phyloP scores from a whole-genome alignment of 2,329 filamentous ascomycete species.

The Paracamarosporium sp. region DNA sequence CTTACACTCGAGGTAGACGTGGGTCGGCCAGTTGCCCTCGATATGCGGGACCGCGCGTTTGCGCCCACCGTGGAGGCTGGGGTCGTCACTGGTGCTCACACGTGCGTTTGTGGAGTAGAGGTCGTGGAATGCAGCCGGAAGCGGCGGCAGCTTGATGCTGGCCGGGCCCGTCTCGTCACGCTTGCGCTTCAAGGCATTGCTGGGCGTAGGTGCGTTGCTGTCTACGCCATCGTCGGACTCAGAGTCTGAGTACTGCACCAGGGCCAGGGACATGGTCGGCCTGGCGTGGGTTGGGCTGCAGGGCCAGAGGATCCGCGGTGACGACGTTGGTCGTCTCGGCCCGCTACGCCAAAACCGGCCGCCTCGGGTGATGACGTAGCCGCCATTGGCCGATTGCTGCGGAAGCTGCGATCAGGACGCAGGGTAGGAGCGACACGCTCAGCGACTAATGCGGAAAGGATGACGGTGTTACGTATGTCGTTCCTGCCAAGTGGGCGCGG shows the following conservation, averaged over 20 bases:
- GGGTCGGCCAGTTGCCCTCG: conserved; percentile 89
- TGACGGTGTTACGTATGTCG: conserved; percentile 39
- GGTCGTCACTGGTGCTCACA: conserved; percentile 80
- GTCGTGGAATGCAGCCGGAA: conserved; percentile 84
- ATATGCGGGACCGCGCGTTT: conserved; percentile 83
- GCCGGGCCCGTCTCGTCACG: conserved; percentile 23
- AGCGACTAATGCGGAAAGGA: conserved; percentile 13
- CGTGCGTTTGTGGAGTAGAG: conserved; percentile 85
- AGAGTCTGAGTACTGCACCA: conserved; percentile 59
- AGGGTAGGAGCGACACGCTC: background rate
- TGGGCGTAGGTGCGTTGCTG: conserved; percentile 15
- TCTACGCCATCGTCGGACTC: conserved; percentile 58
- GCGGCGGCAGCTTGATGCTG: conserved; percentile 65
- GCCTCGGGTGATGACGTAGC: conserved; percentile 34
- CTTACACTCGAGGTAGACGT: conserved; percentile 92
- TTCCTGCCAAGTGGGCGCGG: conserved; percentile 38
- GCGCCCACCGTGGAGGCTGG: conserved; percentile 82
- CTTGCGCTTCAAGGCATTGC: conserved; percentile 39
- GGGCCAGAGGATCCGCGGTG: background rate
- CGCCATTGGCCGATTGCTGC: conserved; percentile 20
- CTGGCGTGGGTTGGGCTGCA: conserved; percentile 15
- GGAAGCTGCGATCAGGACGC: background rate
- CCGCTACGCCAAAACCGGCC: conserved; percentile 10
- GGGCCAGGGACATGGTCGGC: conserved; percentile 38
- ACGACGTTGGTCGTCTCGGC: conserved; percentile 1